These are phyloP conservation scores for Clarireedia monteithiana DNA, from an alignment of 2,329 filamentous ascomycete species.

Conservation along the genomic window DNA sequence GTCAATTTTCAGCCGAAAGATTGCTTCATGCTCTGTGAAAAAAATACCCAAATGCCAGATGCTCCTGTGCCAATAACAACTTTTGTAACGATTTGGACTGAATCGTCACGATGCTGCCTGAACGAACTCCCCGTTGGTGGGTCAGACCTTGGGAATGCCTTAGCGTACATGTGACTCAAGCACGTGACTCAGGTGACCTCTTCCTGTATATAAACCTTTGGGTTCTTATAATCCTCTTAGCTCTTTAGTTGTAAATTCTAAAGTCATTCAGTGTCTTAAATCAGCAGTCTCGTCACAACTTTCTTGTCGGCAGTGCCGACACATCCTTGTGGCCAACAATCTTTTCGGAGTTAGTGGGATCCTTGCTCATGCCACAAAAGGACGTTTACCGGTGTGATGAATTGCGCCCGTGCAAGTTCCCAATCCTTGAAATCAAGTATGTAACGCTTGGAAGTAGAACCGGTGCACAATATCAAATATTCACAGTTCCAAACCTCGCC, in stretches of 20 bases:
- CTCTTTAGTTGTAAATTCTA: too few relatives aligned
- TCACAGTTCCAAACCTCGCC: background rate
- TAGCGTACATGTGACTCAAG: too few relatives aligned
- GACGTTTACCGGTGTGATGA: background rate
- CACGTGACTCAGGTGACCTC: too few relatives aligned
- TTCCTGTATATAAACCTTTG: too few relatives aligned
- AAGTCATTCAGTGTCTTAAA: too few relatives aligned
- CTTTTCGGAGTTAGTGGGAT: background rate
- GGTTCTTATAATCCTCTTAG: too few relatives aligned
- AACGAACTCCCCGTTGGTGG: too few relatives aligned
- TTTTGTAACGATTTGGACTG: too few relatives aligned
- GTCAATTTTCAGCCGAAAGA: background rate
- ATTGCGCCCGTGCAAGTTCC: background rate
- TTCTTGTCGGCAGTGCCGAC: constrained; percentile 33
- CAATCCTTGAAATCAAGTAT: background rate
- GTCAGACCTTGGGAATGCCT: too few relatives aligned
- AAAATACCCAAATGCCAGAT: constrained; percentile 19
- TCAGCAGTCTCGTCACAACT: too few relatives aligned
- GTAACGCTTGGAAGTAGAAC: background rate
- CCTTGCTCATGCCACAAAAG: background rate
- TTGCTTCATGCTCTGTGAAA: background rate
- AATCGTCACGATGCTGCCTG: too few relatives aligned
- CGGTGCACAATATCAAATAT: background rate
- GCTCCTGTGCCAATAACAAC: constrained; percentile 45
- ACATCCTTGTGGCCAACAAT: background rate